Base-by-base conservation (phyloP, 106 monocot species). In the Agapanthus africanus region DNA sequence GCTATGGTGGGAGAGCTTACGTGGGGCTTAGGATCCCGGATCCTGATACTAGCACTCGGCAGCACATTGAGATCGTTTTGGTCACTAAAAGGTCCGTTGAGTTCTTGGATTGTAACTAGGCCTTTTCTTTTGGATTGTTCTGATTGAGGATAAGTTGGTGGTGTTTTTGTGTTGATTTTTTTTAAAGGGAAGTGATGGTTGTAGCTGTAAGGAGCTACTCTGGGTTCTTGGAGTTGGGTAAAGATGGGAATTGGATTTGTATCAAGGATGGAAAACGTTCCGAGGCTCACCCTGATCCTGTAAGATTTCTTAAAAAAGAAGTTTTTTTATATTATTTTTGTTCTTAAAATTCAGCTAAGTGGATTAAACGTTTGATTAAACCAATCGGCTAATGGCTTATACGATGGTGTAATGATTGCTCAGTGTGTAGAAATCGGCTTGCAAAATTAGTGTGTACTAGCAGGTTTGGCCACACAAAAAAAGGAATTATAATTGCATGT, bases 21-120 rank as follows among this genome's bases (percentile, higher is more conserved):
- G 90, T 99, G 1, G 97, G 92, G 18, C 86, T 99, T 8, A 81
- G 97, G 38, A 99, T 99, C 28, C 97, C 97, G 33, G 97, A 99
- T 60, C 79, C 82, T 1, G 90, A 99, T 31, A 71, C 80, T 30
- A 81, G 89, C 22, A 33, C 69, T 33, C 73, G 87, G 61, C 82
- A 73, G 77, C 83, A 84, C 71, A 79, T 93, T 15, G 92, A 99
- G 70, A 37, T 87, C 39, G 97, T 99, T 41, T 77, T 90, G 18
- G 73, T 87, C 54, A 81, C 92, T 21, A 90, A 76, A 44, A 80
- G 59, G 97, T 87, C 1, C n/a, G 10, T 31, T 26, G 19, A 10
- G 42, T 31, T 65, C 21, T 75, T 27, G 18, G 14, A 57, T 57
- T 57, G 2, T 22, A 15, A 0, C 31, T 57, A 2, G 16, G 11